These are phyloP conservation scores for Cucurbita moschata DNA, from an alignment of 306 rosid species.

Conservation along the genomic window DNA sequence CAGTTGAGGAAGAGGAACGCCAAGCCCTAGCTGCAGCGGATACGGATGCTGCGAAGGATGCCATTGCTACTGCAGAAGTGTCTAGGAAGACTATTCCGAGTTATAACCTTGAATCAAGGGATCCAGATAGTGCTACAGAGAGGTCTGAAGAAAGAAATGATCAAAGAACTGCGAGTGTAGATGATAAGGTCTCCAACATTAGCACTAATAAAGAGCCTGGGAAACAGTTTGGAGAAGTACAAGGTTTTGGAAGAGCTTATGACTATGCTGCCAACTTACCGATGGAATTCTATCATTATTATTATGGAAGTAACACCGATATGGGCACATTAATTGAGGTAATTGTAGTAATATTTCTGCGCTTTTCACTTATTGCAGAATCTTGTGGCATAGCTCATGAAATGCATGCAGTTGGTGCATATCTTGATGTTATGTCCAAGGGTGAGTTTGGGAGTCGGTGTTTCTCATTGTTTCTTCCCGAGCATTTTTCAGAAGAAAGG, in stretches of 20 bases:
- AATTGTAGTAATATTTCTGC: neutral
- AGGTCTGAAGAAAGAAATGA: slow-evolving; percentile 18
- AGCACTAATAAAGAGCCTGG: slow-evolving; percentile 28
- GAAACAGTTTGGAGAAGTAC: slow-evolving; percentile 26
- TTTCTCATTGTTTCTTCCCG: neutral
- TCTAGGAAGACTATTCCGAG: slow-evolving; percentile 46
- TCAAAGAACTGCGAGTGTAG: slow-evolving; percentile 14
- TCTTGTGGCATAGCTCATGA: neutral
- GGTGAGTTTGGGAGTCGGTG: neutral
- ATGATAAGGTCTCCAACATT: slow-evolving; percentile 15
- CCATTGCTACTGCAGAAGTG: slow-evolving; percentile 71
- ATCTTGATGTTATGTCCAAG: neutral
- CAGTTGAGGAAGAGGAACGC: slow-evolving; percentile 89
- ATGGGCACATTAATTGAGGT: slow-evolving; percentile 93
- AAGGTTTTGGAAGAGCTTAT: slow-evolving; percentile 31
- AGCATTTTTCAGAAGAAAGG: neutral
- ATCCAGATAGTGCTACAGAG: slow-evolving; percentile 13
- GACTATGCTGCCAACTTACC: slow-evolving; percentile 64
- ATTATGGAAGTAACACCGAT: slow-evolving; percentile 76
- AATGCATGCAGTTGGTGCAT: neutral
- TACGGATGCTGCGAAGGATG: slow-evolving; percentile 68
- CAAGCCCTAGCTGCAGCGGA: slow-evolving; percentile 78
- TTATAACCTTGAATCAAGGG: slow-evolving; percentile 21
- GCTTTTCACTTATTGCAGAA: neutral
- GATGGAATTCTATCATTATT: slow-evolving; percentile 85